Conservation (phyloP, 2,329 filamentous ascomycete species). For the Teratosphaeria viscida region DNA sequence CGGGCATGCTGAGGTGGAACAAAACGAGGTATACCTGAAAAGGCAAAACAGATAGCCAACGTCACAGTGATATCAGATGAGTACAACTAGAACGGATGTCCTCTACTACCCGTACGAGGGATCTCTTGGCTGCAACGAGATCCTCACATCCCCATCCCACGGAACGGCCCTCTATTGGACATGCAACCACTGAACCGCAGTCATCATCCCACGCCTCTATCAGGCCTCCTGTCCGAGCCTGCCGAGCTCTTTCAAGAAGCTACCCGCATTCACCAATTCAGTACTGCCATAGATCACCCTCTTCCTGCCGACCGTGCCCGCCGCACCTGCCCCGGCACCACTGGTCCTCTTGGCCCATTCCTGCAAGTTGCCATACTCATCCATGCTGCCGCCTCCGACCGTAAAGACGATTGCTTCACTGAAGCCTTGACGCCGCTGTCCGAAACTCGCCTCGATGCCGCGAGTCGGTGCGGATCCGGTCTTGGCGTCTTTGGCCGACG, state of each 20-base stretch:
- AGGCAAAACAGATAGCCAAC: background rate
- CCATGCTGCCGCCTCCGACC: conserved; percentile 85
- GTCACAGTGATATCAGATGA: background rate
- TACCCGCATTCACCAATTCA: conserved; percentile 53
- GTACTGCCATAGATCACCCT: conserved; percentile 93
- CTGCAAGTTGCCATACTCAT: conserved; percentile 94
- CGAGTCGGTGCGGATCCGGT: conserved; percentile 23
- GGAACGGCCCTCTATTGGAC: background rate
- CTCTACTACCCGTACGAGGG: background rate
- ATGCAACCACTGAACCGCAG: background rate
- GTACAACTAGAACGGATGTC: background rate
- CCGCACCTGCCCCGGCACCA: conserved; percentile 37
- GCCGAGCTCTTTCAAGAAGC: conserved; percentile 51
- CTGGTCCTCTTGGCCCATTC: conserved; percentile 82
- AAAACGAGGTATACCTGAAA: background rate
- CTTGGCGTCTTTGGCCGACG: conserved; percentile 47
- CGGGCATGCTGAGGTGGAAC: background rate
- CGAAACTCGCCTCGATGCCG: conserved; percentile 76
- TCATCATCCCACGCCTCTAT: background rate
- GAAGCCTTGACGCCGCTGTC: conserved; percentile 56
- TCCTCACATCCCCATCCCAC: background rate
- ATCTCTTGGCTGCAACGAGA: background rate
- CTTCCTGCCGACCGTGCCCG: conserved; percentile 51
- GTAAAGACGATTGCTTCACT: conserved; percentile 32
- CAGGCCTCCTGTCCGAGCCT: conserved; percentile 43